Conservation (phyloP, 1,139 yeast species). For the Kluyveromyces sp. region DNA sequence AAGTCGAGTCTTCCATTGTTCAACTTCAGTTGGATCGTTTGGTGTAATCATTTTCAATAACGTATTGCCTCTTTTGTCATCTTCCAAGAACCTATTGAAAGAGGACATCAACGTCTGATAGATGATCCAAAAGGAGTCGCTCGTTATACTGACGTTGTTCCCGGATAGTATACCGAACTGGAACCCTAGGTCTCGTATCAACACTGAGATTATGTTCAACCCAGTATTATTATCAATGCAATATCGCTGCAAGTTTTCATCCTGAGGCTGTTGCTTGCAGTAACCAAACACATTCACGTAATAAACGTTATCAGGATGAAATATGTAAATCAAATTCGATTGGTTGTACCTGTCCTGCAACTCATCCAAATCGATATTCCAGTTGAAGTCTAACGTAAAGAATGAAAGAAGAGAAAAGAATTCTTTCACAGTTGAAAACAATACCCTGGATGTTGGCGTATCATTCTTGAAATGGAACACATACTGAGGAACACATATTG, state of each 20-base stretch:
- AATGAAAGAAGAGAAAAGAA: slow-evolving; percentile 48
- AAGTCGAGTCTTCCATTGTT: slow-evolving; percentile 3
- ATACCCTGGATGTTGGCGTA: slow-evolving; percentile 34
- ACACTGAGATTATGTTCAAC: slow-evolving; percentile 24
- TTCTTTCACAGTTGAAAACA: slow-evolving; percentile 40
- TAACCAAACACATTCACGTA: slow-evolving; percentile 26
- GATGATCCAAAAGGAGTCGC: slow-evolving; percentile 21
- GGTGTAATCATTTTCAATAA: slow-evolving; percentile 5
- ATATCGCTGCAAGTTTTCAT: slow-evolving; percentile 13
- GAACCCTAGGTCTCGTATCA: slow-evolving; percentile 28
- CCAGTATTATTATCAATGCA: slow-evolving; percentile 23
- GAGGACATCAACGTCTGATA: slow-evolving; percentile 9
- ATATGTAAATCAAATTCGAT: slow-evolving; percentile 25
- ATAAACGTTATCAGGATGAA: slow-evolving; percentile 19
- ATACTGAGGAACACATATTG: slow-evolving; percentile 42
- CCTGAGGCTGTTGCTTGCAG: slow-evolving; percentile 19
- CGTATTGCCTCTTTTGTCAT: slow-evolving; percentile 6
- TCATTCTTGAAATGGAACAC: slow-evolving; percentile 37
- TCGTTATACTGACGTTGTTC: slow-evolving; percentile 19
- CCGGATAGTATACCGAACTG: slow-evolving; percentile 24
- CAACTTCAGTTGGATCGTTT: slow-evolving; percentile 2
- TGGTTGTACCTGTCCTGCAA: slow-evolving; percentile 21
- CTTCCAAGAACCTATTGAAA: slow-evolving; percentile 10
- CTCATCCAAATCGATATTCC: slow-evolving; percentile 20
- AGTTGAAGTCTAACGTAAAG: slow-evolving; percentile 48